These are phyloP conservation scores for Candida nitratophila DNA, from an alignment of 805 yeast species.

Conservation along the genomic window DNA sequence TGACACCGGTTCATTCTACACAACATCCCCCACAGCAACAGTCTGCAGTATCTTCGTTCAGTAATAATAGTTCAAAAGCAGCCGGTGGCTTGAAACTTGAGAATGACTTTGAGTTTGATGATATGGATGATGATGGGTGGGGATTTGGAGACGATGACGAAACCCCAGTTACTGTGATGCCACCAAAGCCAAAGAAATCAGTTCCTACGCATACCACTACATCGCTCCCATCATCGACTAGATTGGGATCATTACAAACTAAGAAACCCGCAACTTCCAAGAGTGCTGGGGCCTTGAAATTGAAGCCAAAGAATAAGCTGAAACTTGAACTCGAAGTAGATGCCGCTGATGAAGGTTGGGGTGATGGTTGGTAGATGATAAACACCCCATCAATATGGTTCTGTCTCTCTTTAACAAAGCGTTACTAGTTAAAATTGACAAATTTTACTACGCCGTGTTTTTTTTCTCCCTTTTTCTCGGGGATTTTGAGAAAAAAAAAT, in stretches of 20 bases:
- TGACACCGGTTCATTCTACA: too few relatives aligned
- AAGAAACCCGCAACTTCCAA: neutral
- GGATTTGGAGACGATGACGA: slow-evolving; percentile 19
- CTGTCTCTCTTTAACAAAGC: too few relatives aligned
- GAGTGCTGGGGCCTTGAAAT: slow-evolving; percentile 10
- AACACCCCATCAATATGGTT: too few relatives aligned
- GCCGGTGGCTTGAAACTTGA: too few relatives aligned
- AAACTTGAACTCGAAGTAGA: slow-evolving; percentile 26
- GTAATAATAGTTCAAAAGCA: neutral
- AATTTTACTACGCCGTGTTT: too few relatives aligned
- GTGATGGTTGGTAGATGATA: slow-evolving; percentile 32
- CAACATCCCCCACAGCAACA: too few relatives aligned
- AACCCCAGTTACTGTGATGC: slow-evolving; percentile 1
- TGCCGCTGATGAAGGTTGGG: slow-evolving; percentile 36
- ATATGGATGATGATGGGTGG: slow-evolving; percentile 23
- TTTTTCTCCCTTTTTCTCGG: neutral
- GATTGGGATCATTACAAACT: neutral
- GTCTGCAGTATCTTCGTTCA: neutral
- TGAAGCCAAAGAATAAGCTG: slow-evolving; percentile 23
- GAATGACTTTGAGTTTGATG: neutral
- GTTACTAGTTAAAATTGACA: too few relatives aligned
- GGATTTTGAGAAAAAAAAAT: neutral
- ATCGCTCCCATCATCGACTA: neutral
- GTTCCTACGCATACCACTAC: slow-evolving; percentile 2
- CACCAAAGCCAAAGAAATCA: neutral